Evolutionary conservation across 208 protist species (phyloP).

Genomic region (Herpetomonas samuelpessoai): DNA sequence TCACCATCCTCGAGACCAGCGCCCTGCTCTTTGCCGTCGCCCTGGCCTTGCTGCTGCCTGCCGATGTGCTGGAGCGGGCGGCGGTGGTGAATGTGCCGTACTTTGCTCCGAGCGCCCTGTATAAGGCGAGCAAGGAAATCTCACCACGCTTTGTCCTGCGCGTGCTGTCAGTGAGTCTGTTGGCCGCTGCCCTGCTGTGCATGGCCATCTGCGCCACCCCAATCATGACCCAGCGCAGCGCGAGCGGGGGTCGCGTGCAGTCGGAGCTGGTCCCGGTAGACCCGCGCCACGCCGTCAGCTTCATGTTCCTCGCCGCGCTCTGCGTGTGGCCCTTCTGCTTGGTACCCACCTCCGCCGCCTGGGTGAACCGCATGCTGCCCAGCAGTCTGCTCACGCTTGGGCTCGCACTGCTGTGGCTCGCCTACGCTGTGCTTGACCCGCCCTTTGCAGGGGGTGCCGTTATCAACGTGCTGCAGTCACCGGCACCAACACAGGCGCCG

Average conservation of each 20-base stretch:
- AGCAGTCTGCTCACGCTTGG: not conserved
- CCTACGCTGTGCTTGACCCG: not conserved
- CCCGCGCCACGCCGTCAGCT: not conserved
- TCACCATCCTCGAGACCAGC: not conserved
- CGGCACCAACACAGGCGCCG: no score
- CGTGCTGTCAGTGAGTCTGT: not conserved
- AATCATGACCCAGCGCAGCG: not conserved
- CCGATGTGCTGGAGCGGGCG: not conserved
- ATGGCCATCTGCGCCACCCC: not conserved
- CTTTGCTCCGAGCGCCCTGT: not conserved
- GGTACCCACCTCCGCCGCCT: not conserved
- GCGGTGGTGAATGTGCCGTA: not conserved
- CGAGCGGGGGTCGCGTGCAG: not conserved
- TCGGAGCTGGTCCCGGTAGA: not conserved
- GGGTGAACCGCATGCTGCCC: not conserved
- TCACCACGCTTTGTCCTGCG: constrained; percentile 2
- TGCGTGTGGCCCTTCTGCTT: constrained; percentile 6
- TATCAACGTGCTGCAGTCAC: not conserved
- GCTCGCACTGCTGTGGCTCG: constrained; percentile 1
- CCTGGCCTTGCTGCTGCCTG: not conserved
- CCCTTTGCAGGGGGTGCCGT: not conserved
- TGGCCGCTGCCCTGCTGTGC: not conserved
- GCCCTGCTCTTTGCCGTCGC: not conserved
- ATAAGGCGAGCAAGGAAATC: not conserved
- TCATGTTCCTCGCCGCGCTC: constrained; percentile 3